These are phyloP conservation scores for Blastocystis sp. DNA, from an alignment of 352 stramenopile species.

Conservation along the genomic window DNA sequence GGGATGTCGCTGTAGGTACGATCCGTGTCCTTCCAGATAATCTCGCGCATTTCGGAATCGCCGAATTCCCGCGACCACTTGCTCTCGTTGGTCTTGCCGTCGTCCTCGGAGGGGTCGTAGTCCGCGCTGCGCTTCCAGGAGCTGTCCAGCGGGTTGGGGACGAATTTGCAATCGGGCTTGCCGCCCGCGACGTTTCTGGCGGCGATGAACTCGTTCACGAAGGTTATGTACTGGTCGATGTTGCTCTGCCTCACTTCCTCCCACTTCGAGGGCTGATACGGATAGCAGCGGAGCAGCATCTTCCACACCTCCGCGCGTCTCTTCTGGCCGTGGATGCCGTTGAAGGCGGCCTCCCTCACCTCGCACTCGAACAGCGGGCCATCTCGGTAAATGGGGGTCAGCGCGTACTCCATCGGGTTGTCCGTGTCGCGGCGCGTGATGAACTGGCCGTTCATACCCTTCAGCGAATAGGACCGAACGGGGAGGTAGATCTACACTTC, in stretches of 20 bases:
- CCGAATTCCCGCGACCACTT: constrained; percentile 62
- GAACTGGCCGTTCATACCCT: constrained; percentile 21
- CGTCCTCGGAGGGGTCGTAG: constrained; percentile 51
- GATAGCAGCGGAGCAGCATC: constrained; percentile 63
- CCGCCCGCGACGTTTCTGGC: constrained; percentile 7
- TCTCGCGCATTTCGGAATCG: constrained; percentile 75
- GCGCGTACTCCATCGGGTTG: not conserved
- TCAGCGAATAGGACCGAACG: constrained; percentile 27
- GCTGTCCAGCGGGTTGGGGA: constrained; percentile 55
- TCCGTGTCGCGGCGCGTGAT: constrained; percentile 2
- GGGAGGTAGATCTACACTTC: constrained; percentile 41
- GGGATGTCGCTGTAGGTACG: constrained; percentile 77
- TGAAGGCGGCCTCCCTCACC: constrained; percentile 65
- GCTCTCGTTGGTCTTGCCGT: constrained; percentile 56
- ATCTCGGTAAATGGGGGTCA: constrained; percentile 53
- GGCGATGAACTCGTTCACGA: constrained; percentile 68
- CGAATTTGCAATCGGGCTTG: constrained; percentile 41
- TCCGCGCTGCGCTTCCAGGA: constrained; percentile 32
- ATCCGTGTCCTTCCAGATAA: constrained; percentile 80
- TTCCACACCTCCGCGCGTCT: constrained; percentile 52
- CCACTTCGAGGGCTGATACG: constrained; percentile 65
- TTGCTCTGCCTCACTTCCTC: constrained; percentile 53
- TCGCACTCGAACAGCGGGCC: constrained; percentile 65
- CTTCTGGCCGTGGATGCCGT: constrained; percentile 55
- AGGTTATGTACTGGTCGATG: constrained; percentile 54